Base-by-base conservation (phyloP, 2,329 filamentous ascomycete genomes). In the Talaromyces amestolkiae region DNA sequence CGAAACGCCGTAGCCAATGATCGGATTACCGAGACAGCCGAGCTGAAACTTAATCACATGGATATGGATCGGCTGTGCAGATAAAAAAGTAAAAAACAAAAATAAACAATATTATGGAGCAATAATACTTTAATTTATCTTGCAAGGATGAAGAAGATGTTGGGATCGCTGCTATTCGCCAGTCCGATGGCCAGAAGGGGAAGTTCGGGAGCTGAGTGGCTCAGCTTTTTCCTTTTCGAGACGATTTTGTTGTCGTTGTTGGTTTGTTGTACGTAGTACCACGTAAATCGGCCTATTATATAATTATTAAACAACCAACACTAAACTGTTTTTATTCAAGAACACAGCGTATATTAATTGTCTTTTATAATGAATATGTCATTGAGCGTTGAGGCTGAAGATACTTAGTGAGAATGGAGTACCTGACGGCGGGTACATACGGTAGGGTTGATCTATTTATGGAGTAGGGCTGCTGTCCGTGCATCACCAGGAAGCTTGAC, bases 401-500 rank as follows among this genome's bases (percentile, higher is more conserved):
- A 6, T 31, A 7, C 27, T 8, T 1, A 31, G 27, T 31, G 27
- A 31, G 27, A 31, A 31, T 4, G 27, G 5, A 31, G 27, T 31
- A 31, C 27, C 27, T 6, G 27, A 31, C 27, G 27, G 27, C 27
- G 27, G 27, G 27, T 31, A 31, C 47, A 15, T 9, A 49, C 3
- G 11, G 19, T 49, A 47, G 53, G 33, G 31, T 13, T 56, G 53
- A 24, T 37, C 31, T 56, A 56, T 56, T 56, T 39, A 37, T 56
- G 53, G 53, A 39, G 53, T 37, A 22, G 31, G 51, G 51, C 17
- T 37, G 31, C 17, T n/a, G n/a, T 54, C 51, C 31, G 51, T 54
- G 53, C 53, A 56, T 54, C 27, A 19, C 51, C 17, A 54, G 22
- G 35, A 54, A 54, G 51, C 31, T 54, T 54, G 31, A 56, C n/a